Percentiles rank a stretch among this genome's conserved stretches.
phyloP scores from a whole-genome alignment of 495 filamentous ascomycete species.

The Hypoxylon lenormandii region DNA sequence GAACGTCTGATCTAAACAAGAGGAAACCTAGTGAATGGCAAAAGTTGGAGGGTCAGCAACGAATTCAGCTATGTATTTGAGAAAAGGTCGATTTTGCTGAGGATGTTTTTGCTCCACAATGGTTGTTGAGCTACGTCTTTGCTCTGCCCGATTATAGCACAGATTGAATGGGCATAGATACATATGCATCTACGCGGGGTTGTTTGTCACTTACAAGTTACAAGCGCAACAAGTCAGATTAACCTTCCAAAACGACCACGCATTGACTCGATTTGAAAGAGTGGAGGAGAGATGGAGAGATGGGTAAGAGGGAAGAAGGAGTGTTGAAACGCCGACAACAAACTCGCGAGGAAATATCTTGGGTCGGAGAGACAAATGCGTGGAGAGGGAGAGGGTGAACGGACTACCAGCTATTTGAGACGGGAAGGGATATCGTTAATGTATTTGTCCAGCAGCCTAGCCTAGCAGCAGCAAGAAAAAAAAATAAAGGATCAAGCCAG shows the following conservation, averaged over 20 bases:
- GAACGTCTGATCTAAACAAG: neutral
- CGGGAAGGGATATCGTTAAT: conserved; percentile 37
- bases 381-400: conserved; percentile 20
- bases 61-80: conserved; percentile 11
- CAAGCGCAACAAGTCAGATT: conserved; percentile 24
- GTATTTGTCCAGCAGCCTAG: neutral
- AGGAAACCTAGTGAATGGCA: conserved; percentile 24
- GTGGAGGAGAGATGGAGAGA: conserved; percentile 2
- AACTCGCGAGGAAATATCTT: conserved; percentile 11
- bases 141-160: conserved; percentile 23
- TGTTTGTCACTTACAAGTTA: conserved; percentile 32
- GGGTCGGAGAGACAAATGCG: conserved; percentile 7
- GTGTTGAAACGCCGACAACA: conserved; percentile 19
- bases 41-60: conserved; percentile 24
- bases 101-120: conserved; percentile 37
- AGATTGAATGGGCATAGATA: conserved; percentile 13
- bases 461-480: conserved; percentile 14
- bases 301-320: neutral
- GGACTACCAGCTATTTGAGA: conserved; percentile 24
- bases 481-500: conserved; percentile 33
- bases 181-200: conserved; percentile 40
- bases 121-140: conserved; percentile 37
- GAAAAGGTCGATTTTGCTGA: conserved; percentile 16
- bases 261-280: conserved; percentile 15
- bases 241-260: conserved; percentile 11